Evolutionary conservation across 2,329 filamentous ascomycete species (phyloP), one percentile per base, ranked within the genome.

Genomic region (Penicillium hordei): DNA sequence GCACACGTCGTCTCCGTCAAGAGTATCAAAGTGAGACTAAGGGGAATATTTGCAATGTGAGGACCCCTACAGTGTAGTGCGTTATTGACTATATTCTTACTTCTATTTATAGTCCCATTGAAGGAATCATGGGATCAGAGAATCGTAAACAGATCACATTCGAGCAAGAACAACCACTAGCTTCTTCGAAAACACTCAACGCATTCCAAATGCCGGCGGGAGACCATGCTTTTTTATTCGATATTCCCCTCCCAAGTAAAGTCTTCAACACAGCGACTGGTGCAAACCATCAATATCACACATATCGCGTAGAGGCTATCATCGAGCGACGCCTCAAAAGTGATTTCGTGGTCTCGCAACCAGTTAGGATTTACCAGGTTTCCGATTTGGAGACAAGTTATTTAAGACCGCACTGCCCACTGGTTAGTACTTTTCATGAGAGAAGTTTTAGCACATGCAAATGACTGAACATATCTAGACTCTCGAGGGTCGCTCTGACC

Each of bases 201-300:
- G 49, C 55, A 1, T 67, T 68, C 40, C 55, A 19, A 45, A 50
- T 67, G 42, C 58, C 63, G 1, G 51, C 56, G 7, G 65, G 65
- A 9, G 31, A 63, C 21, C 62, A 68, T 31, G 57, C 62, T n/a
- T 67, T 68, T 15, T 54, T 61, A 10, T 65, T 68, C 40, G 46
- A 57, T 4, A 59, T 68, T 15, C 53, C 63, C 2, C 27, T 68
- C 9, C 25, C 57, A 12, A 44, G 33, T 3, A 50, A 51, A 10
- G 42, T 60, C 2, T n/a, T 59, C 5, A 60, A 63, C 6, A 66
- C 64, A 0, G 52, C 63, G 4, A 50, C 57, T 3, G 58, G 61
- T 0, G 48, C 49, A 15, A 45, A 46, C 3, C 58, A 65, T 19
- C 52, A 58, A 23, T 65, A 65, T 23, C 65, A 65, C 34, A 61